Percentiles rank a stretch among this genome's conserved stretches.
Evolutionary conservation across 345 rosid species (phyloP).

Genomic region (Gossypium rotundifolium): DNA sequence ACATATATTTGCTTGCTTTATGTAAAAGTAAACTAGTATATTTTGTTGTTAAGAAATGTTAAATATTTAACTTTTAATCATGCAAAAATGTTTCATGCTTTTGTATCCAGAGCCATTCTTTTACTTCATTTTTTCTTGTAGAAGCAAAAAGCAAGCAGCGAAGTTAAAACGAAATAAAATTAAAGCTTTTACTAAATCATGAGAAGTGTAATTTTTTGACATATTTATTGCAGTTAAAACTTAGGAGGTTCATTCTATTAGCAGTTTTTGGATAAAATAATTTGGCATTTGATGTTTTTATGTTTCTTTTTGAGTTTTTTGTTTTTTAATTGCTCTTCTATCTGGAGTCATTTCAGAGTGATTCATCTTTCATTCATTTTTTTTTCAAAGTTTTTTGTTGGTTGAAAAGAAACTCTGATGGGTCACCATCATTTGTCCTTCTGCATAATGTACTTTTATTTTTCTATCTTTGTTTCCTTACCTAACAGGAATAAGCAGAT

Average conservation of each 20-base stretch:
- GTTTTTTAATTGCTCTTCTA: not conserved
- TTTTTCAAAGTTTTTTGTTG: not conserved
- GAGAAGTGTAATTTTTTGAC: not conserved
- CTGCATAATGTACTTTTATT: not conserved
- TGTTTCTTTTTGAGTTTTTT: not conserved
- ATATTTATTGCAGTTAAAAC: not conserved
- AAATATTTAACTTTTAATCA: too few relatives aligned
- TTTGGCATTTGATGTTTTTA: not conserved
- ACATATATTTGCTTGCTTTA: not conserved
- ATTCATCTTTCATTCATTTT: not conserved
- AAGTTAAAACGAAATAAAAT: not conserved
- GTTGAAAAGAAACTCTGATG: not conserved
- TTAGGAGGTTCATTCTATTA: not conserved
- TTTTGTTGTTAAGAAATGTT: not conserved
- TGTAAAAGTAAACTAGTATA: not conserved
- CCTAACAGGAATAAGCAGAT: slow-evolving; percentile 36
- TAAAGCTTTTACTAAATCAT: not conserved
- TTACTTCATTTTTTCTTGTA: not conserved
- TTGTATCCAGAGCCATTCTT: too few relatives aligned
- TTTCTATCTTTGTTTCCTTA: not conserved
- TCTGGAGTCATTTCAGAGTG: not conserved
- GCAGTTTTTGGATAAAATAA: not conserved
- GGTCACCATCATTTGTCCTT: not conserved
- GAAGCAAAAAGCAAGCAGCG: not conserved
- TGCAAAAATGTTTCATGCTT: too few relatives aligned